Conservation (phyloP, 129 eudicot genomes). For the Flaveria ramosissima region DNA sequence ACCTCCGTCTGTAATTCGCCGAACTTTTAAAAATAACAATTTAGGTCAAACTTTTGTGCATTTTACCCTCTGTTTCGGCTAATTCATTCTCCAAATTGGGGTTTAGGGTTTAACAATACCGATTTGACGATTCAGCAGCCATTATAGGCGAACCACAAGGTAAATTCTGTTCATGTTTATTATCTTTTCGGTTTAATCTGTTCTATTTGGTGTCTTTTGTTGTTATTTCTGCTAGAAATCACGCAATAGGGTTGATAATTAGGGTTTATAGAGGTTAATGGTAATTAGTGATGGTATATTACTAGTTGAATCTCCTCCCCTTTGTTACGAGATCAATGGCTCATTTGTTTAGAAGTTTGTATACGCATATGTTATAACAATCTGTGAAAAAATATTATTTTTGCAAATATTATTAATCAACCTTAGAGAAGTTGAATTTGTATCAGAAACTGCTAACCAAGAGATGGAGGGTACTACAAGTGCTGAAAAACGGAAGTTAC, state of each 20-base stretch:
- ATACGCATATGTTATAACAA: not conserved
- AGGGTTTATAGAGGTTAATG: conserved; percentile 10
- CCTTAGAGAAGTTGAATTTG: not conserved
- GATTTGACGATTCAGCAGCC: conserved; percentile 28
- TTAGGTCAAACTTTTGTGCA: conserved; percentile 29
- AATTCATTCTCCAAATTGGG: conserved; percentile 7
- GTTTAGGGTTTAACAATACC: conserved; percentile 9
- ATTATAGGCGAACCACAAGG: conserved; percentile 25
- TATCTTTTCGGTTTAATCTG: not conserved
- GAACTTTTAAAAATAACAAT: conserved; percentile 15
- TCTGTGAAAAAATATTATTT: conserved; percentile 4
- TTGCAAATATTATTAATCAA: conserved; percentile 17
- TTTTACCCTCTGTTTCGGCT: conserved; percentile 25
- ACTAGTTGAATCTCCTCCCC: too few relatives aligned
- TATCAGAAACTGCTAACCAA: not conserved
- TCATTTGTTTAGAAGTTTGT: not conserved
- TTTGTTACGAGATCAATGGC: not conserved
- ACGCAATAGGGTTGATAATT: not conserved
- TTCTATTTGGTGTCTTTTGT: not conserved
- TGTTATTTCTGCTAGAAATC: not conserved
- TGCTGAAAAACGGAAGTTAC: conserved; percentile 57
- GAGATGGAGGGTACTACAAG: conserved; percentile 54
- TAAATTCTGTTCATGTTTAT: not conserved
- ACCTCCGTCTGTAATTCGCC: conserved; percentile 11
- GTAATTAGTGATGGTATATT: not conserved